These are phyloP conservation scores for Condylostoma magnum DNA, from an alignment of 169 alveolate genomes.

Conservation along the genomic window DNA sequence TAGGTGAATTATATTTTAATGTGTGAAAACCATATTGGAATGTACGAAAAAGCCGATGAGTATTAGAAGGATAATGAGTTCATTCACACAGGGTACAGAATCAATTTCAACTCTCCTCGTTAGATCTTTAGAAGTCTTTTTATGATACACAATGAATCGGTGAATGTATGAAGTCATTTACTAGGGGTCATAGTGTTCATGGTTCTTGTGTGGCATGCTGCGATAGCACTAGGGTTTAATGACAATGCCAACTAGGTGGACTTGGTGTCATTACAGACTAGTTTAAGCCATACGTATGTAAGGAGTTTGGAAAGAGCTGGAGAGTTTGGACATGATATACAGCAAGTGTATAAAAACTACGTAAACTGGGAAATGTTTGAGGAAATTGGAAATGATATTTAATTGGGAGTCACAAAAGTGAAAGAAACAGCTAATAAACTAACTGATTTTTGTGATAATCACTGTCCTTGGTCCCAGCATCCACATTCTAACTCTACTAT, in stretches of 20 bases:
- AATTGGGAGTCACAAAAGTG: too few relatives aligned
- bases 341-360: not conserved
- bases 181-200: constrained; percentile 53
- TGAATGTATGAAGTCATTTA: constrained; percentile 75
- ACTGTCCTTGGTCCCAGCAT: too few relatives aligned
- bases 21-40: too few relatives aligned
- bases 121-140: constrained; percentile 49
- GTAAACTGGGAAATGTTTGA: not conserved
- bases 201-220: not conserved
- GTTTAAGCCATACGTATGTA: not conserved
- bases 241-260: too few relatives aligned
- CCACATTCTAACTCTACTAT: too few relatives aligned
- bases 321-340: not conserved
- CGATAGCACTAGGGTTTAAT: not conserved
- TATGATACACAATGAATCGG: constrained; percentile 71
- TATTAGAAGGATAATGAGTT: constrained; percentile 60
- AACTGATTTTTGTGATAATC: too few relatives aligned
- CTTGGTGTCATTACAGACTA: too few relatives aligned
- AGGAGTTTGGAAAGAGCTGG: not conserved
- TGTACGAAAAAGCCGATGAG: constrained; percentile 47
- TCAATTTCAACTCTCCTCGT: constrained; percentile 42
- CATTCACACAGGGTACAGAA: constrained; percentile 62
- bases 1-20: too few relatives aligned
- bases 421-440: too few relatives aligned
- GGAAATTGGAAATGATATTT: too few relatives aligned